phyloP scores from a whole-genome alignment of 1,284 basidiomycete species.

The Paramarasmius palmivorus region DNA sequence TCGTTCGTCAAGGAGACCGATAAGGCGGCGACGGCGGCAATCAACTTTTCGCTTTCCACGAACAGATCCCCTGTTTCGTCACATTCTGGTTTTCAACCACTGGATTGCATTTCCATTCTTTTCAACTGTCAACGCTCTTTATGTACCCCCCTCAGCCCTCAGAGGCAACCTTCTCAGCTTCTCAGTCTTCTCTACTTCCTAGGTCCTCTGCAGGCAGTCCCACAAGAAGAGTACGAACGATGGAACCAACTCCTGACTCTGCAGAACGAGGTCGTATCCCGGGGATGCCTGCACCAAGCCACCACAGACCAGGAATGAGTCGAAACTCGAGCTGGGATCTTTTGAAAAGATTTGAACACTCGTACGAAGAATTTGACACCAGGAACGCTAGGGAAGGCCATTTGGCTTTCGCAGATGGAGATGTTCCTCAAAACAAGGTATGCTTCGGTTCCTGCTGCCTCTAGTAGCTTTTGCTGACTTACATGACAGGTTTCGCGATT shows the following conservation, averaged over 20 bases:
- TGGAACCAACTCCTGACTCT: neutral
- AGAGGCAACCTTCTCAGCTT: neutral
- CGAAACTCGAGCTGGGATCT: constrained; percentile 51
- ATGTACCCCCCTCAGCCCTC: constrained; percentile 13
- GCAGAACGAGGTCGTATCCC: constrained; percentile 9
- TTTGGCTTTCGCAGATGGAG: constrained; percentile 64
- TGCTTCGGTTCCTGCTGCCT: constrained; percentile 8
- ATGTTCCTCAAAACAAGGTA: constrained; percentile 58
- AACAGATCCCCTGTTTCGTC: no score
- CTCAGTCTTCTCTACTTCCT: constrained; percentile 2
- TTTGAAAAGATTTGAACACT: constrained; percentile 52
- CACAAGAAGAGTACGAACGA: neutral
- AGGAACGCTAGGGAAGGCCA: constrained; percentile 53
- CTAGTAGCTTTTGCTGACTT: neutral
- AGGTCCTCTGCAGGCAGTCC: neutral
- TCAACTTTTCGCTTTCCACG: no score
- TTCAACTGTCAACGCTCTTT: no score
- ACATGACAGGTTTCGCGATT: constrained; percentile 48
- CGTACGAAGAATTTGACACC: constrained; percentile 63
- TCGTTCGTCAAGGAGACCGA: no score
- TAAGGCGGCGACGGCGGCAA: no score
- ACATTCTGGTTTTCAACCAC: no score
- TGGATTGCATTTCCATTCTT: no score
- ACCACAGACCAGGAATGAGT: constrained; percentile 14
- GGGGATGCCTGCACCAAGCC: constrained; percentile 10